Evolutionary conservation across 1,284 basidiomycete genomes (phyloP), one percentile per base, ranked within the genome.

Genomic region (Phylloboletellus chloephorus): DNA sequence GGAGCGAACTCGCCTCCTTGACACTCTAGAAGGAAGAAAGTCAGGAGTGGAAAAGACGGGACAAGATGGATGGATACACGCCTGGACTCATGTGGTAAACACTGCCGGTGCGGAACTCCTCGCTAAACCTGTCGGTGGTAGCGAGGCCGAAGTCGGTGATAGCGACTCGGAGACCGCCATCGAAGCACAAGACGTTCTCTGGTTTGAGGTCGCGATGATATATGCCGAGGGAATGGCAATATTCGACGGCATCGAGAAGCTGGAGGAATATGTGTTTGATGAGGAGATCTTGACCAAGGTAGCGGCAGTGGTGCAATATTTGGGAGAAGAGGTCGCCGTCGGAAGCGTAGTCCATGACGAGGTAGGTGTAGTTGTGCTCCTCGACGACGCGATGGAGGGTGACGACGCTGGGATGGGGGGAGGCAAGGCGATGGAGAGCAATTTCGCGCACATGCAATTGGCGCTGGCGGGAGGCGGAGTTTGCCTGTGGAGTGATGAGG

Each of bases 201-300:
- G 95, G 95, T 72, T 98, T 98, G 57, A 98, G 73, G 65, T 98
- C 95, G 41, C 95, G 89, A 66, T 98, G 95, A 71, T 88, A 96
- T 62, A 98, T 91, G 64, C 90, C 89, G 44, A 91, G 72, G 31
- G 73, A 76, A 65, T 95, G 88, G 66, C 81, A 83, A 66, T 89
- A 89, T 52, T 93, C 85, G 57, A 98, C 89, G 34, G 93, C 89
- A 54, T 95, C 92, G 56, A 98, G 76, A 62, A 98, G 81, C 66
- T 96, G 92, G 39, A 92, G 72, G 67, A 95, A 95, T 46, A 93
- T 84, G 49, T 81, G 75, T 57, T 83, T 87, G 67, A 95, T 93
- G 47, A 92, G 73, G 26, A 71, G 70, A 64, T 92, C 84, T 60
- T 89, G 74, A 37, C 88, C 88, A 36, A 82, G 72, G 64, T 84